A percentile compares a stretch with the other conserved stretches of the same genome.
These are phyloP conservation scores for Pilasporangium apinafurcum DNA, from an alignment of 352 stramenopile genomes.

Conservation along the genomic window DNA sequence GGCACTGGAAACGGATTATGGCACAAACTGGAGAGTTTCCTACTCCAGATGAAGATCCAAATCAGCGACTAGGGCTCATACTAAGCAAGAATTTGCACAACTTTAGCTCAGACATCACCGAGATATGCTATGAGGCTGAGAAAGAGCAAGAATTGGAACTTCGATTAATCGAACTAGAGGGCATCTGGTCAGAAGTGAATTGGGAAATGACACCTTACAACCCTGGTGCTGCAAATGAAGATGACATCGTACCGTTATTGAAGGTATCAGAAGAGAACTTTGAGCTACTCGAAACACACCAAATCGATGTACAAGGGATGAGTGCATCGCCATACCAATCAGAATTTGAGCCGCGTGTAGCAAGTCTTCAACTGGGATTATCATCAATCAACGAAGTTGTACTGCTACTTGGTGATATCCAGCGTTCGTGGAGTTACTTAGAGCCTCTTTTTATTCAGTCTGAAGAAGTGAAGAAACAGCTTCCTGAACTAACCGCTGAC, in stretches of 20 bases:
- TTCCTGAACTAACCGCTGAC: constrained; percentile 90
- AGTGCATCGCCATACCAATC: constrained; percentile 92
- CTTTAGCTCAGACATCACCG: constrained; percentile 93
- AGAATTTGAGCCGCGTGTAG: constrained; percentile 92
- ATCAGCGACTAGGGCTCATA: constrained; percentile 88
- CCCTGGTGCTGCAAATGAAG: constrained; percentile 43
- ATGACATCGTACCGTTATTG: constrained; percentile 85
- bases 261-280: constrained; percentile 96
- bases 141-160: constrained; percentile 96
- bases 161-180: constrained; percentile 87
- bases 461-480: constrained; percentile 95
- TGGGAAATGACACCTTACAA: constrained; percentile 94
- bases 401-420: constrained; percentile 92
- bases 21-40: constrained; percentile 87
- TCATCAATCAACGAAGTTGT: constrained; percentile 92
- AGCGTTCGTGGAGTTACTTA: constrained; percentile 94
- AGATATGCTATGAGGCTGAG: constrained; percentile 95
- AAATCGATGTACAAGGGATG: constrained; percentile 96
- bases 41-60: constrained; percentile 90
- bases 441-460: constrained; percentile 95
- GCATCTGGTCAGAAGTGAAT: constrained; percentile 90
- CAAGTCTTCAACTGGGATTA: constrained; percentile 81
- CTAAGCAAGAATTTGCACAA: constrained; percentile 92
- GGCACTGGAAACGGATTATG: constrained; percentile 93
- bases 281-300: constrained; percentile 94